Percentiles rank a stretch among this genome's conserved stretches.
Evolutionary conservation across 331 rosid species (phyloP).

Genomic region (Stylosanthes scabra): DNA sequence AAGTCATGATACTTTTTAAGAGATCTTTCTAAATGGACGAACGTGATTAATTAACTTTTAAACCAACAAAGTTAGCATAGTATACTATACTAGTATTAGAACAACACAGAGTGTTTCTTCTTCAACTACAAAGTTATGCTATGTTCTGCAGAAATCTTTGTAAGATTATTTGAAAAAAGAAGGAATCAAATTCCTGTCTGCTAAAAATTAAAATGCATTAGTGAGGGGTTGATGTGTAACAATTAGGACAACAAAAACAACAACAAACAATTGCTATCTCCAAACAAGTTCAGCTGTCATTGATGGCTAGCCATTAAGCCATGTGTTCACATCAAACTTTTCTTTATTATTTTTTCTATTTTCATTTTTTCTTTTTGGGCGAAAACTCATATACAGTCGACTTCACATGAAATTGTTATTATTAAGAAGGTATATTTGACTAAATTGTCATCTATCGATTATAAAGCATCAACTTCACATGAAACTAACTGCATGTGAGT

Average conservation of each 20-base stretch:
- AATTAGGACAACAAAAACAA: slow-evolving; percentile 26
- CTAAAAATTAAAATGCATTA: slow-evolving; percentile 20
- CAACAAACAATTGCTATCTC: not conserved
- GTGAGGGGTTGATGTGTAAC: slow-evolving; percentile 17
- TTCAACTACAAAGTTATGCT: not conserved
- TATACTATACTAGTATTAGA: not conserved
- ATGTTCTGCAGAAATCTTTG: slow-evolving; percentile 19
- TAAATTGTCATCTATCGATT: no score
- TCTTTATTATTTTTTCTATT: not conserved
- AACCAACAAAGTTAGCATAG: not conserved
- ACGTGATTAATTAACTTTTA: slow-evolving; percentile 6
- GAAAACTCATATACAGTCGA: slow-evolving; percentile 14
- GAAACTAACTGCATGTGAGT: no score
- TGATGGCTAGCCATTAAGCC: slow-evolving; percentile 37
- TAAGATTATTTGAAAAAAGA: slow-evolving; percentile 29
- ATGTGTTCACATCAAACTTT: slow-evolving; percentile 40
- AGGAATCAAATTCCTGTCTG: slow-evolving; percentile 50
- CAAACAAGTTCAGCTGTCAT: slow-evolving; percentile 3
- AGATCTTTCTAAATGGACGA: not conserved
- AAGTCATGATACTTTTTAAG: not conserved
- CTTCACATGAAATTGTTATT: no score
- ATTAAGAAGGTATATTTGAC: no score
- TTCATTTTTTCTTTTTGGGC: slow-evolving; percentile 2
- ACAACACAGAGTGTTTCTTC: not conserved
- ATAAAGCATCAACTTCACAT: no score